Base-by-base conservation (phyloP, 495 filamentous ascomycete genomes). In the Penicillium taxi region DNA sequence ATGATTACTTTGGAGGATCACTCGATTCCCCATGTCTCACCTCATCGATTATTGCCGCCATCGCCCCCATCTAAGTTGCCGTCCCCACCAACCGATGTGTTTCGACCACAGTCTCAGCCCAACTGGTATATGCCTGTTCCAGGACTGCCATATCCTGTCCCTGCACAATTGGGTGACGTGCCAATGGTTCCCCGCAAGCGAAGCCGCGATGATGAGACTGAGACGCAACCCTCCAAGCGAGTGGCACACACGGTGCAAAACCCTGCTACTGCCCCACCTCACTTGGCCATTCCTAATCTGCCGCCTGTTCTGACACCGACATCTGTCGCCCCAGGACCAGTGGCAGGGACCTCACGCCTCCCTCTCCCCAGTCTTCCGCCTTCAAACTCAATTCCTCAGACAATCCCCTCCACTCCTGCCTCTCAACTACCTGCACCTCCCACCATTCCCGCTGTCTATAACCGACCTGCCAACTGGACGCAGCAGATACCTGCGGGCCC, bases 211-310 rank as follows among this genome's bases (percentile, higher is more conserved):
- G 74, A 78, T 9, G 66, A 73, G 8, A 59, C 56, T 18, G 58
- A 68, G 7, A 80, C 90, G 37, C 81, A 78, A 13, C 75, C 82
- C 7, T 60, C 78, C 7, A 94, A 94, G 65, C 69, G 82, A 41
- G 33, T 67, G 37, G 66, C 53, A 7, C 44, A 59, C 15, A 50
- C 53, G 7, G 49, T 45, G 12, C 6, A 23, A 54, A 57, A 57
- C 47, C 52, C 55, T 18, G 44, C 58, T 35, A 45, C 59, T 9
- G 40, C 55, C 5, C 35, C 35, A 21, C 25, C 17, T 19, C 26
- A 16, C 6, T 48, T 67, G 25, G 53, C 58, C 1, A 45, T 61
- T 32, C 55, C 60, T 23, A 50, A 59, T 29, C 43, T 65, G 17
- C 63, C 66, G 12, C 53, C 53, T 0, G 63, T 66, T 20, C 35